Base-by-base conservation (phyloP, 768 basidiomycete species). In the Calocybe cyanea region DNA sequence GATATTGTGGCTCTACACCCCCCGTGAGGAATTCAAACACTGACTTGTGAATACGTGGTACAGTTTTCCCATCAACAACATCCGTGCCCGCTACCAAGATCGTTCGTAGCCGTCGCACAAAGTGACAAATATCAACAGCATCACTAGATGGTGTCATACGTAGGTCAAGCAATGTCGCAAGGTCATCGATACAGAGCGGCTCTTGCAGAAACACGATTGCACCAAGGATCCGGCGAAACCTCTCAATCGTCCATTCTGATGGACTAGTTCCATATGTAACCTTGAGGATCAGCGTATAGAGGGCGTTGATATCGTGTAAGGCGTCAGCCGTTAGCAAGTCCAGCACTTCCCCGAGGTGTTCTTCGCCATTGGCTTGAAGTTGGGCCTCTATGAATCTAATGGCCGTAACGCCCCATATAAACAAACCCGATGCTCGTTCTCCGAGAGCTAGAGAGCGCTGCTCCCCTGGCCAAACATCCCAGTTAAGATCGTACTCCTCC, bases 181-280 rank as follows among this genome's bases (percentile, higher is more conserved):
- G 10, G 15, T 53, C 48, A 5, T 35, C 33, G 17, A 35, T 13
- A 35, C 7, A 35, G 17, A 35, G 33, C 6, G 33, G 33, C n/a
- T 35, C 33, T 35, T 17, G 33, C 6, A 35, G 14, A 35, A 35
- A 35, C 6, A 35, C 33, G 33, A 35, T 35, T n/a, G 33, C 17
- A 35, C 33, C 17, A n/a, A 13, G 7, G n/a, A 13, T 35, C 33
- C 17, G 33, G 33, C 50, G 49, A 23, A 54, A 57, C 17, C 18
- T 43, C 41, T 57, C 52, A 7, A 49, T 51, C 17, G 28, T 47
- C 55, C 55, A 53, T 11, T 15, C 33, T 5, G 33, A 25, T 3
- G 20, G 33, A 4, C 33, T 6, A 17, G 14, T 4, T 5, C 33
- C 33, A n/a, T 4, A 17, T 35, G 33, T 35, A 17, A 35, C 33